Conservation (phyloP, 371 early-diverging fungal genomes). For the Mortierella sp. region DNA sequence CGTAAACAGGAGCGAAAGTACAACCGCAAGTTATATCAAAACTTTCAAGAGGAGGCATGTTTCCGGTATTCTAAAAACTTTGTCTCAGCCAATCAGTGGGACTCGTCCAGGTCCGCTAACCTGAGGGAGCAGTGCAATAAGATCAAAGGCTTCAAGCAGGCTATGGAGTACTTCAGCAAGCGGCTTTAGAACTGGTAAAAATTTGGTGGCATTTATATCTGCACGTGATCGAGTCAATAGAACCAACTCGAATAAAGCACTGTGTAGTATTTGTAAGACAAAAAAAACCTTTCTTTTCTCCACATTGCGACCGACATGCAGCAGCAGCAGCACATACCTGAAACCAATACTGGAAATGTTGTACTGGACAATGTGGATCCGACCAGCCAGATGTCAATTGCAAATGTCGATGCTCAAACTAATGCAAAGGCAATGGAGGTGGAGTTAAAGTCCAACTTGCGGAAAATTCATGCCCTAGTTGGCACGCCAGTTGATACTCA, state of each 20-base stretch:
- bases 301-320: neutral
- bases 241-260: neutral
- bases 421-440: conserved; percentile 15
- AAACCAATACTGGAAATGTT: neutral
- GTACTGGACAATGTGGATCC: neutral
- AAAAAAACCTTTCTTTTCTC: neutral
- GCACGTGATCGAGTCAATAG: neutral
- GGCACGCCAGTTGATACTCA: conserved; percentile 34
- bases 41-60: conserved; percentile 75
- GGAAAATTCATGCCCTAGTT: conserved; percentile 30
- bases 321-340: neutral
- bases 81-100: conserved; percentile 63
- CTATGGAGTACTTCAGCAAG: conserved; percentile 10
- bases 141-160: conserved; percentile 46
- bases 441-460: conserved; percentile 21
- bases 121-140: conserved; percentile 67
- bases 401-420: neutral
- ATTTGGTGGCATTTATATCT: neutral
- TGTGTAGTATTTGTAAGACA: neutral
- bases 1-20: conserved; percentile 76
- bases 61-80: conserved; percentile 71
- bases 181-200: neutral
- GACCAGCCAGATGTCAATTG: neutral
- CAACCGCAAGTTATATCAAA: conserved; percentile 72
- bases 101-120: conserved; percentile 61